Base-by-base conservation (phyloP, 108 stramenopile genomes). In the Nitzschia palea region DNA sequence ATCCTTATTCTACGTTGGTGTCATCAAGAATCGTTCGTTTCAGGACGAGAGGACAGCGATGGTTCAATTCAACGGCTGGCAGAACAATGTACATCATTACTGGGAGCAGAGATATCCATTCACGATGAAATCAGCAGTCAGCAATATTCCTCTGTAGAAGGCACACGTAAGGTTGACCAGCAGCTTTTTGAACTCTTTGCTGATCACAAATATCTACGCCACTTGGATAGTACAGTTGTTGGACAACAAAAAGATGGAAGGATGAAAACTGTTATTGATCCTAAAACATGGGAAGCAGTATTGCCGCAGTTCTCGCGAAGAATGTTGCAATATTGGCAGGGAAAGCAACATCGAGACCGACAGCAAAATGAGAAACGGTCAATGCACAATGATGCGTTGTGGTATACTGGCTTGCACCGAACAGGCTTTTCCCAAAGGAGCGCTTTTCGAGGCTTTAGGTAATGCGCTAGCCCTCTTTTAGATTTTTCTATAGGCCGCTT, bases 151-250 rank as follows among this genome's bases (percentile, higher is more conserved):
- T 31, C 51, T 15, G 44, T 27, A 18, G 42, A 54, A 32, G 52
- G 48, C 20, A 51, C 20, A 18, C 59, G 73, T 30, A 65, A 76
- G 22, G 20, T 89, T 5, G 82, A 89, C 54, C 51, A 57, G 33
- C 88, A 89, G 63, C 55, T 89, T 10, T 83, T 86, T 9, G 85
- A 84, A 44, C 73, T 89, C 18, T 89, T 86, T 73, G 79, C 76
- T 18, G 78, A 73, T 62, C 20, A 20, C 34, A 22, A 40, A 25
- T 4, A 30, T 10, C 1, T 23, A 0, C 15, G 18, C 18, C 1
- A 18, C 22, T 34, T 42, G 32, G 68, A 55, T 42, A 30, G 28
- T 2, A 23, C 37, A 17, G 30, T 42, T 15, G 20, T 31, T 25
- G 44, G 25, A 4, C 45, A 52, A 18, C 37, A 53, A 26, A 40